A percentile compares a stretch with the other conserved stretches of the same genome.
These are phyloP conservation scores for Arthrocladium fulminans DNA, from an alignment of 2,329 filamentous ascomycete species.

Conservation along the genomic window DNA sequence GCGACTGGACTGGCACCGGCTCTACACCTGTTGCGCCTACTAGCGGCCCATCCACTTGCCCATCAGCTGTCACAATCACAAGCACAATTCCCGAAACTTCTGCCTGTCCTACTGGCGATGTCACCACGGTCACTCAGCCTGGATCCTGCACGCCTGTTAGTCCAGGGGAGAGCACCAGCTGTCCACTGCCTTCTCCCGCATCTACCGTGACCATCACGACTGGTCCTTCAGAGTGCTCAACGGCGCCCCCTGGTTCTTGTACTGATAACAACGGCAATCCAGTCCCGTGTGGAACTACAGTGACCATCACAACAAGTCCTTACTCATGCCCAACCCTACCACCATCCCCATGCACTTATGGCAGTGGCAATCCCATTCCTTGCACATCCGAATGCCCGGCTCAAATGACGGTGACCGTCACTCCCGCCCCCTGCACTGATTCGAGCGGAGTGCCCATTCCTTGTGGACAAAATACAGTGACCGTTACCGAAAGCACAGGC, in stretches of 20 bases:
- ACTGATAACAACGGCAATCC: neutral
- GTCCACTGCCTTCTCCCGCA: neutral
- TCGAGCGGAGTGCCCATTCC: neutral
- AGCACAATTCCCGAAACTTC: neutral
- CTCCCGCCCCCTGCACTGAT: neutral
- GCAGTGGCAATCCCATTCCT: neutral
- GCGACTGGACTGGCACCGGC: conserved; percentile 4
- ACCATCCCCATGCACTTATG: neutral
- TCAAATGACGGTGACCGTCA: no score
- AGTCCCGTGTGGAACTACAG: neutral
- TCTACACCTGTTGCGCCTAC: conserved; percentile 4
- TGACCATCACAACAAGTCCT: neutral
- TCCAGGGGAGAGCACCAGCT: neutral
- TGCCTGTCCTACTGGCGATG: neutral
- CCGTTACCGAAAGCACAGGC: neutral
- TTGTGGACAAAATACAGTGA: neutral
- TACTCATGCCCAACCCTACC: neutral
- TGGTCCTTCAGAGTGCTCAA: neutral
- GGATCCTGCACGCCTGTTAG: neutral
- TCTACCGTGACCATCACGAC: neutral
- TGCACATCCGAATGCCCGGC: no score
- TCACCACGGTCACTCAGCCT: neutral
- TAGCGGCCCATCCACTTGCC: neutral
- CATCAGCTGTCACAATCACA: neutral
- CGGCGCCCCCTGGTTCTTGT: neutral